Evolutionary conservation across 2,329 filamentous ascomycete species (phyloP).

Genomic region (Ustilaginoidea virens): DNA sequence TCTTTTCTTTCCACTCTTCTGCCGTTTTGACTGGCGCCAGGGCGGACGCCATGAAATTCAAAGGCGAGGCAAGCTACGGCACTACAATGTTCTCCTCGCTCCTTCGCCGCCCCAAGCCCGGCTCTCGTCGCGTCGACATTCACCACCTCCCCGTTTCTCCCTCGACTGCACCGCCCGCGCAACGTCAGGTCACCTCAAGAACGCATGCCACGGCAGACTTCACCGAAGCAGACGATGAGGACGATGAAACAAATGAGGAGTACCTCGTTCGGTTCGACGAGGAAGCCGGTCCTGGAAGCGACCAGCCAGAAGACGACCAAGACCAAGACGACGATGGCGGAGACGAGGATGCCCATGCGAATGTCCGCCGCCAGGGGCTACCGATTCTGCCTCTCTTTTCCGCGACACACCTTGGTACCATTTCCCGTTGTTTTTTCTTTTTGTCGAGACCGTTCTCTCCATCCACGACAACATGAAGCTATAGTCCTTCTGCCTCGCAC

Average conservation of each 20-base stretch:
- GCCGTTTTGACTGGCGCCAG: constrained; percentile 11
- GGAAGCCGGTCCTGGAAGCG: constrained; percentile 26
- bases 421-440: constrained; percentile 3
- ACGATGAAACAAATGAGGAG: constrained; percentile 25
- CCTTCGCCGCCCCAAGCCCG: constrained; percentile 17
- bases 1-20: constrained; percentile 9
- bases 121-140: constrained; percentile 17
- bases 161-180: constrained; percentile 14
- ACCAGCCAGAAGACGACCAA: constrained; percentile 34
- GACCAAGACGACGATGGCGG: constrained; percentile 22
- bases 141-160: constrained; percentile 15
- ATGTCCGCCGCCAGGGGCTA: constrained; percentile 21
- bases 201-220: constrained; percentile 48
- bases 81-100: constrained; percentile 24
- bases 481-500: too few relatives aligned
- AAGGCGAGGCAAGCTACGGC: constrained; percentile 5
- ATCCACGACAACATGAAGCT: too few relatives aligned
- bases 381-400: constrained; percentile 63
- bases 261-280: constrained; percentile 21
- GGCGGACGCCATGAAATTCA: constrained; percentile 6
- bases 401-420: constrained; percentile 55
- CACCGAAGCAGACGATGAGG: constrained; percentile 44
- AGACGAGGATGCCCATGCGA: constrained; percentile 35
- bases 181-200: constrained; percentile 12
- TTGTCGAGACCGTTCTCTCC: background rate